Conservation (phyloP, 2,329 filamentous ascomycete species). For the Verticillium zaregamsianum region DNA sequence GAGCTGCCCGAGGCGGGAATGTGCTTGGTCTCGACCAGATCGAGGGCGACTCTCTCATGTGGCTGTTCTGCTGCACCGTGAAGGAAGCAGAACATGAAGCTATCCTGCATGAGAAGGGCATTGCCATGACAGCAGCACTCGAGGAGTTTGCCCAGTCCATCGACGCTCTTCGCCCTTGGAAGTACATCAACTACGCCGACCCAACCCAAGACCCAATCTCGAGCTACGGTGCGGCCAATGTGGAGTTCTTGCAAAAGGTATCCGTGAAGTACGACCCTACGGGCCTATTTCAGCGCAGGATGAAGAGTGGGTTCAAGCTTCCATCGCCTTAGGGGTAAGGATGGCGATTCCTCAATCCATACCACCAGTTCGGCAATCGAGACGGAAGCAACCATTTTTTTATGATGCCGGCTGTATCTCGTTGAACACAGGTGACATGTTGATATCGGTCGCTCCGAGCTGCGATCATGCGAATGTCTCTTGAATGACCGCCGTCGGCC, state of each 20-base stretch:
- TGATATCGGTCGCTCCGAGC: too few relatives aligned
- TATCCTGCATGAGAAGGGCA: neutral
- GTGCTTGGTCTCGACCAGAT: constrained; percentile 11
- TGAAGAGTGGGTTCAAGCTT: constrained; percentile 16
- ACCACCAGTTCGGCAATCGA: too few relatives aligned
- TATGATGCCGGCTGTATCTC: too few relatives aligned
- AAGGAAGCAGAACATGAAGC: neutral
- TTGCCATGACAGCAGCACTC: neutral
- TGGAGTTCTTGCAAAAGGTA: constrained; percentile 21
- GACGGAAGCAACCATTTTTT: too few relatives aligned
- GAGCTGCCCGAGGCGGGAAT: constrained; percentile 3
- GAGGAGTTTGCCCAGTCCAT: constrained; percentile 7
- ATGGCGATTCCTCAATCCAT: constrained; percentile 1
- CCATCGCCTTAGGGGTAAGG: neutral
- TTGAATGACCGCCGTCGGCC: constrained; percentile 19
- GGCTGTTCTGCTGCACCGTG: neutral
- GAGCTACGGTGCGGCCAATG: constrained; percentile 29
- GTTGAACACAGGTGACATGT: too few relatives aligned
- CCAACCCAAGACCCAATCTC: constrained; percentile 28
- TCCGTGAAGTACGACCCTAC: constrained; percentile 26
- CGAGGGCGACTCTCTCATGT: constrained; percentile 7
- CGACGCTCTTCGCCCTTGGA: constrained; percentile 28
- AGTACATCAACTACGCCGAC: constrained; percentile 41
- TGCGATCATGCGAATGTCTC: neutral
- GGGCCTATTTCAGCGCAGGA: constrained; percentile 24